phyloP scores from a whole-genome alignment of 2,329 filamentous ascomycete species.

The Aureobasidium sp. region DNA sequence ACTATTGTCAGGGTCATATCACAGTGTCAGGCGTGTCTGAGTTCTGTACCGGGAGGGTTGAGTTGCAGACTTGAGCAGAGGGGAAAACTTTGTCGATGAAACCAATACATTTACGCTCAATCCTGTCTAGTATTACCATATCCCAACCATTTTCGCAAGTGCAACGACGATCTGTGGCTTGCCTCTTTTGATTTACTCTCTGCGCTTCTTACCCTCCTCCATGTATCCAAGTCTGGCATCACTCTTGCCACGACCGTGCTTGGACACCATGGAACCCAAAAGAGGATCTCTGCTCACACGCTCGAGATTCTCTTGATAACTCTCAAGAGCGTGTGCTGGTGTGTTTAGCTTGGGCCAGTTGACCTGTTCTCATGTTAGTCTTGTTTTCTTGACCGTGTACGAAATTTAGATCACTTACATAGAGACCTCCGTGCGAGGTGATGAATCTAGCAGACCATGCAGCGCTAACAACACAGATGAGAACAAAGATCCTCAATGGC shows the following conservation, averaged over 20 bases:
- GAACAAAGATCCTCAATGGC: slow-evolving; percentile 70
- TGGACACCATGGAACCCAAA: slow-evolving; percentile 62
- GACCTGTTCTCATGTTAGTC: slow-evolving; percentile 49
- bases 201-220: slow-evolving; percentile 98
- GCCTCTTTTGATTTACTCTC: slow-evolving; percentile 50
- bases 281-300: slow-evolving; percentile 76
- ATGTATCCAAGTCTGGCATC: slow-evolving; percentile 73
- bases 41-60: neutral
- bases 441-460: slow-evolving; percentile 71
- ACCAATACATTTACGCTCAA: neutral
- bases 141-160: neutral
- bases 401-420: slow-evolving; percentile 57
- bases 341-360: slow-evolving; percentile 98
- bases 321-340: slow-evolving; percentile 74
- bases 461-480: slow-evolving; percentile 66
- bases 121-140: neutral
- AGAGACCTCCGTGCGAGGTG: slow-evolving; percentile 77
- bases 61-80: too few relatives aligned
- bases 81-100: neutral
- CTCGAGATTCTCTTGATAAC: slow-evolving; percentile 76
- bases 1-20: too few relatives aligned
- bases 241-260: slow-evolving; percentile 75
- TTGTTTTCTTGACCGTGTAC: neutral
- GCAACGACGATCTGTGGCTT: neutral
- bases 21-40: neutral